phyloP scores from a whole-genome alignment of 768 basidiomycete species.

The Lactarius psammicola region DNA sequence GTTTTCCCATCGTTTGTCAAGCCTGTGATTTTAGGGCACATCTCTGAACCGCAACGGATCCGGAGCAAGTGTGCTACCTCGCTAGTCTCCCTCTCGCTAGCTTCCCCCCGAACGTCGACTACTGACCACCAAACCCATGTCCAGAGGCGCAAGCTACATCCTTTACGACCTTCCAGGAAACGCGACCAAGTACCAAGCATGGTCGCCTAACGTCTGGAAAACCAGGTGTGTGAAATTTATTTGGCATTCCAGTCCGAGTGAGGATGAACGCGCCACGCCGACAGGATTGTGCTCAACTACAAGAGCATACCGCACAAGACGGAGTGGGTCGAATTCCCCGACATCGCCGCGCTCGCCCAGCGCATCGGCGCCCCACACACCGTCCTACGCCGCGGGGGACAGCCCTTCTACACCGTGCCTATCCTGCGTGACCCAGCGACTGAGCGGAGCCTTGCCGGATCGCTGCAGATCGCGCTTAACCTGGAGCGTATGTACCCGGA shows the following conservation, averaged over 20 bases:
- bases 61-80: too few species aligned
- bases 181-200: constrained; percentile 26
- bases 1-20: too few species aligned
- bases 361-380: constrained; percentile 42
- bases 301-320: constrained; percentile 47
- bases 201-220: constrained; percentile 38
- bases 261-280: neutral
- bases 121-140: constrained; percentile 14
- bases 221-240: constrained; percentile 31
- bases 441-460: constrained; percentile 39
- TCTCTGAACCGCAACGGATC: neutral
- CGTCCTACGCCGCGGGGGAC: constrained; percentile 35
- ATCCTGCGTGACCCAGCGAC: constrained; percentile 47
- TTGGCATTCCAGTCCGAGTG: neutral
- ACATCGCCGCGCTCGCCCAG: constrained; percentile 42
- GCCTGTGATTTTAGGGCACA: neutral
- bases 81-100: too few species aligned
- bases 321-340: constrained; percentile 52
- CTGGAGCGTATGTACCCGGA: constrained; percentile 48
- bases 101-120: neutral
- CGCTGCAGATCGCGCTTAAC: constrained; percentile 46
- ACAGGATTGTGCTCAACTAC: constrained; percentile 41
- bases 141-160: neutral
- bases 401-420: constrained; percentile 44
- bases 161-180: constrained; percentile 27